phyloP scores from a whole-genome alignment of 257 asterid species.

The Gentiana macrophylla region DNA sequence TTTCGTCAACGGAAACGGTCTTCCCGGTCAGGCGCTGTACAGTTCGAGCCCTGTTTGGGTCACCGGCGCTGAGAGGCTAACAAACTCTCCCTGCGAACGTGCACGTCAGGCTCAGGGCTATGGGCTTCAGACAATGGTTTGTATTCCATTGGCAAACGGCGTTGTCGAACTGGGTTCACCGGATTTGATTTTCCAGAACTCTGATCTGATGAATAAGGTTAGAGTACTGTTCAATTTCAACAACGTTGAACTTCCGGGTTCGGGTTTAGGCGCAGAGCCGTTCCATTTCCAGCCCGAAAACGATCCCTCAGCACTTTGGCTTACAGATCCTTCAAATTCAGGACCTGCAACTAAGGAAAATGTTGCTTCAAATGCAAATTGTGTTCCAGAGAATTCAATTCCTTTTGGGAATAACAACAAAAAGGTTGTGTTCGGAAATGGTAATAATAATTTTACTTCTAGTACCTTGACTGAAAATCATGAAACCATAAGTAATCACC shows the following conservation, averaged over 20 bases:
- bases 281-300: constrained; percentile 38
- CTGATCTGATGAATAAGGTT: constrained; percentile 23
- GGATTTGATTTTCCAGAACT: constrained; percentile 14
- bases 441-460: constrained; percentile 28
- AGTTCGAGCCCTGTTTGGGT: constrained; percentile 23
- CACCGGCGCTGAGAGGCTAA: constrained; percentile 13
- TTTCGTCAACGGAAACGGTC: constrained; percentile 17
- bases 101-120: constrained; percentile 12
- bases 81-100: constrained; percentile 16
- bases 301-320: constrained; percentile 61
- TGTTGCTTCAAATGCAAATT: background rate
- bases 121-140: constrained; percentile 23
- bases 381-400: constrained; percentile 13
- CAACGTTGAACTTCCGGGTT: constrained; percentile 10
- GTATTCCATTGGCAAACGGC: constrained; percentile 20
- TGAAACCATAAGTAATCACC: constrained; percentile 2
- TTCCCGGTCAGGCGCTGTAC: constrained; percentile 23
- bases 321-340: constrained; percentile 45
- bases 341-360: constrained; percentile 29
- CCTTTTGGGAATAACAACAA: constrained; percentile 22
- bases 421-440: constrained; percentile 26
- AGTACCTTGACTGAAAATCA: constrained; percentile 36
- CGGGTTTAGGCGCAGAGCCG: constrained; percentile 33
- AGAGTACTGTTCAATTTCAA: constrained; percentile 20
- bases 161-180: constrained; percentile 30